A percentile compares a stretch with the other conserved stretches of the same genome.
phyloP scores from a whole-genome alignment of 2,329 filamentous ascomycete genomes.

The Neoascochyta sp. region DNA sequence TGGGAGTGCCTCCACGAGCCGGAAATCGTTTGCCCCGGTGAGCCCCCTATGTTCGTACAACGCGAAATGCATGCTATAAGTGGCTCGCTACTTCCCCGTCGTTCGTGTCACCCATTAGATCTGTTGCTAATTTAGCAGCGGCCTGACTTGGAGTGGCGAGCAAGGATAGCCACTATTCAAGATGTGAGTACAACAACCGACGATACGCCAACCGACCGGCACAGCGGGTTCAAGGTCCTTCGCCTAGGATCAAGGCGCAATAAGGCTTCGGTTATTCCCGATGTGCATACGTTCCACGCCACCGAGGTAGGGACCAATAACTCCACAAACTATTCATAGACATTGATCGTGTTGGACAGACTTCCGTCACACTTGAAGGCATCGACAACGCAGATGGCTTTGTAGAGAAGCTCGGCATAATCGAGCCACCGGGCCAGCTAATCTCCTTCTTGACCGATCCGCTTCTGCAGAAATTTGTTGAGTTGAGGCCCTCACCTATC shows the following conservation, averaged over 20 bases:
- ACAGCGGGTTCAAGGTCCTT: slow-evolving; percentile 62
- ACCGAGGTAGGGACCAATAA: slow-evolving; percentile 50
- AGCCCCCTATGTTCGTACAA: slow-evolving; percentile 26
- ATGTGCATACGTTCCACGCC: slow-evolving; percentile 70
- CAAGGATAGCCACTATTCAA: slow-evolving; percentile 65
- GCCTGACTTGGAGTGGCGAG: slow-evolving; percentile 72
- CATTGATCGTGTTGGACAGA: slow-evolving; percentile 20
- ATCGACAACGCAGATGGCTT: slow-evolving; percentile 68
- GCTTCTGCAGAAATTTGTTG: slow-evolving; percentile 69
- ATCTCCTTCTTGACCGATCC: slow-evolving; percentile 73
- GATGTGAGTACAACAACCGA: slow-evolving; percentile 48
- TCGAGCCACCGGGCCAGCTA: slow-evolving; percentile 78
- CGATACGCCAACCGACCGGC: slow-evolving; percentile 39
- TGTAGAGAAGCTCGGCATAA: slow-evolving; percentile 68
- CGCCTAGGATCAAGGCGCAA: slow-evolving; percentile 50
- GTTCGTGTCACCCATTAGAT: slow-evolving; percentile 12
- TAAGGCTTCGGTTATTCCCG: slow-evolving; percentile 54
- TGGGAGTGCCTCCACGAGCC: slow-evolving; percentile 56
- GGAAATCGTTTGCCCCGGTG: slow-evolving; percentile 39
- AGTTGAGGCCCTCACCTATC: slow-evolving; percentile 46
- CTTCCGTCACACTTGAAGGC: slow-evolving; percentile 62
- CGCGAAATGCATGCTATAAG: slow-evolving; percentile 8
- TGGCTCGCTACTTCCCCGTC: slow-evolving; percentile 10
- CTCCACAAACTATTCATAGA: background rate
- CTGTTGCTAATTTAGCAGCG: slow-evolving; percentile 44